Evolutionary conservation across 2,329 filamentous ascomycete genomes (phyloP), one percentile per base, ranked within the genome.

Genomic region (Fusarium sp.): DNA sequence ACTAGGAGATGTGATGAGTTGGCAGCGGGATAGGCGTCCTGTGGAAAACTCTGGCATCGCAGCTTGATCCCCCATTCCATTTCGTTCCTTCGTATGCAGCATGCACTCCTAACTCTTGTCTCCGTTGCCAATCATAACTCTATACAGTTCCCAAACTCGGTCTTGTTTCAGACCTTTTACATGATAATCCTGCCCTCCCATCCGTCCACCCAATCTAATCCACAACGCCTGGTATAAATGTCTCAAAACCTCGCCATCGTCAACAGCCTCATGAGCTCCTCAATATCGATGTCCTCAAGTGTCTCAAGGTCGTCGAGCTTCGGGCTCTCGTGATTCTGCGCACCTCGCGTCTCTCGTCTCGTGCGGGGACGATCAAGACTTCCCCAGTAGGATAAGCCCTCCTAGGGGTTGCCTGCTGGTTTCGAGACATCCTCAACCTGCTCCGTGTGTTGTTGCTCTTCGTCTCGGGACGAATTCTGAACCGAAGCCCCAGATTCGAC

Each of bases 261-360:
- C 63, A 76, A 50, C 51, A 74, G 57, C 55, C 60, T 70, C 58
- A 67, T 62, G 58, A 77, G 50, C 22, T 76, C 75, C 43, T 73
- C 72, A 52, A 75, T 53, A 54, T 76, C 72, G 58, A 77, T 61
- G 28, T 75, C 61, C 60, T 76, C 74, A 56, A 79, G 74, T 28
- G 63, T 70, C 62, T 76, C 76, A 34, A 72, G 66, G 43, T 72
- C 75, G n/a, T 72, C 67, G 49, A 70, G 57, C 34, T 31, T 56
- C 51, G 52, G 39, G 21, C 39, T 47, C 40, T 64, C 62, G 33
- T 40, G 51, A 24, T 22, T 34, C 22, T 45, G 55, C 40, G 49
- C 53, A 39, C 51, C 57, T 58, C 49, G 60, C 51, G 17, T 54
- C 33, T 52, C 58, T 39, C 46, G 38, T 47, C 52, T 58, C 39